phyloP scores from a whole-genome alignment of 345 rosid species.

The Isatis tinctoria region DNA sequence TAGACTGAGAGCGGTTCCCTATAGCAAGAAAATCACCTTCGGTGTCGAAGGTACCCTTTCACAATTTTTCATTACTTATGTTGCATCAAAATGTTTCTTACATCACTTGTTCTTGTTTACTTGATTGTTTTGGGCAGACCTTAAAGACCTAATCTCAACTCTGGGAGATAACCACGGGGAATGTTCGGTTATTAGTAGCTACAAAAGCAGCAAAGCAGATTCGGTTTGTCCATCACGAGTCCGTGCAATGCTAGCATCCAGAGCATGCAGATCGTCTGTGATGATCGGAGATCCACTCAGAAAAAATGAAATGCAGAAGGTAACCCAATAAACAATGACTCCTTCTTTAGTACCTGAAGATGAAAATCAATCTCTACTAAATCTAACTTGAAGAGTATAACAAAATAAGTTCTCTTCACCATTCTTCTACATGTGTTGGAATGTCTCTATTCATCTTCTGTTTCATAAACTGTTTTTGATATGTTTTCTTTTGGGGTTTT shows the following conservation, averaged over 20 bases:
- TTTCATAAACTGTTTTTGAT: not conserved
- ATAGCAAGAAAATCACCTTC: slow-evolving; percentile 91
- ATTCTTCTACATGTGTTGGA: not conserved
- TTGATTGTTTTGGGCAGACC: slow-evolving; percentile 47
- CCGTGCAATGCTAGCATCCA: slow-evolving; percentile 85
- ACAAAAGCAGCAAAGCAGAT: slow-evolving; percentile 61
- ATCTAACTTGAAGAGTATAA: not conserved
- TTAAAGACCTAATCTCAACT: slow-evolving; percentile 83
- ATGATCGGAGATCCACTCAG: slow-evolving; percentile 89
- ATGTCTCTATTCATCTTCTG: not conserved
- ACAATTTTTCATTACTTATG: not conserved
- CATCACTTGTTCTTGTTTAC: not conserved
- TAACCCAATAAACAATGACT: slow-evolving; percentile 19
- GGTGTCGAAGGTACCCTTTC: slow-evolving; percentile 72
- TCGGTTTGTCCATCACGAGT: slow-evolving; percentile 93
- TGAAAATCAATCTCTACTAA: not conserved
- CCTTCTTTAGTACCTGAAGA: not conserved
- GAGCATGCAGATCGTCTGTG: slow-evolving; percentile 88
- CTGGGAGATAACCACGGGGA: slow-evolving; percentile 79
- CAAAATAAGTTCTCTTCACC: not conserved
- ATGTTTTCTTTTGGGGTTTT: not conserved
- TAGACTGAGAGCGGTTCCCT: slow-evolving; percentile 76
- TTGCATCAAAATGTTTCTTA: not conserved
- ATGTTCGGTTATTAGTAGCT: slow-evolving; percentile 71
- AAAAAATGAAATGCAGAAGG: slow-evolving; percentile 87